Base-by-base conservation (phyloP, 1,284 basidiomycete genomes). In the Porodaedalea pini region DNA sequence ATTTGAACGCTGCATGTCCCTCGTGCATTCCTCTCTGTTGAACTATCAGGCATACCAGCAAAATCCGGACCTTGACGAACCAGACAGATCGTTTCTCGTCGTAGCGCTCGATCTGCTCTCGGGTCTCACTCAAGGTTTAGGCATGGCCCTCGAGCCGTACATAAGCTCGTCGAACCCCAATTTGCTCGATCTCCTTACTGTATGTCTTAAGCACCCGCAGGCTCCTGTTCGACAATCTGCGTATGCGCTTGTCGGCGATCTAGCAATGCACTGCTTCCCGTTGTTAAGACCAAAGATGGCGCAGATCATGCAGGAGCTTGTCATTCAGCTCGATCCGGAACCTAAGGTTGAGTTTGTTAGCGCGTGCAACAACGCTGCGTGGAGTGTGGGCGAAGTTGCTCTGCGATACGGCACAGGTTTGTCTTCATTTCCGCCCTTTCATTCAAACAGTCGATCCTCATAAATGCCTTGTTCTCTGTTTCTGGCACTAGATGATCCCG, bases 311-410 rank as follows among this genome's bases (percentile, higher is more conserved):
- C 81, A 87, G 15, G 89, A 95, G 67, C 80, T 99, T 56, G 91
- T 93, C 57, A 74, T 83, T 41, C 94, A 99, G 69, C 90, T 99
- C 61, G 90, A 94, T 63, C 87, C 90, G 2, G 92, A 95, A 67
- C 90, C 92, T 2, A 90, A 91, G 68, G 80, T 90, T 37, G 94
- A 97, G 70, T 94, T 94, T 69, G 86, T 98, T 61, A 94, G 91
- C 63, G 97, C 97, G 10, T 97, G 94, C 73, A 99, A 99, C 75
- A 99, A 99, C 69, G 97, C 97, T n/a, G 95, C 96, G 0, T 99
- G 97, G 97, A 94, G 94, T 17, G 94, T 96, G 11, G 97, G 97
- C 48, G 97, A 99, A 74, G 92, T 99, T 47, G 93, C 97, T 7
- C 74, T 95, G 63, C 87, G 92, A 53, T 94, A 90, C 68, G 88